Percentiles rank a stretch among this genome's conserved stretches.
Conservation (phyloP, 2,329 filamentous ascomycete genomes). For the Annulohypoxylon truncatum region DNA sequence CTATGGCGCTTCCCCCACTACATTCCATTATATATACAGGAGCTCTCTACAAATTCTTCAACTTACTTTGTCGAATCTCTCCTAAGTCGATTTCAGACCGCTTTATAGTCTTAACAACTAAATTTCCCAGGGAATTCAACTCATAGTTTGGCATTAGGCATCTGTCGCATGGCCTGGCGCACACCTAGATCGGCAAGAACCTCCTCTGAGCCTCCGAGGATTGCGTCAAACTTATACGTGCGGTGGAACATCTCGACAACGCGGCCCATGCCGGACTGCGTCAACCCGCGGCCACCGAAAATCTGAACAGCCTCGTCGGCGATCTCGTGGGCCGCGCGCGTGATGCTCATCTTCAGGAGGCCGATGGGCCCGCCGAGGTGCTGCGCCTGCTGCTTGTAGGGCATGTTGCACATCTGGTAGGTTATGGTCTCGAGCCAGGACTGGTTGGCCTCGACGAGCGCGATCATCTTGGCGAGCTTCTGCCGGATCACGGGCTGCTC, state of each 20-base stretch:
- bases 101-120: background rate
- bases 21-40: constrained; percentile 5
- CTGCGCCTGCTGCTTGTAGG: constrained; percentile 79
- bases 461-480: constrained; percentile 91
- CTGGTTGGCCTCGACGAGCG: constrained; percentile 83
- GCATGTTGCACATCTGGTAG: constrained; percentile 90
- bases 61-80: too few species aligned
- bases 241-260: constrained; percentile 87
- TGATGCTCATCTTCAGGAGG: constrained; percentile 82
- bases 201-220: constrained; percentile 85
- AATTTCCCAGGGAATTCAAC: background rate
- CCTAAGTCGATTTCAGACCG: too few species aligned
- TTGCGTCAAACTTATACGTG: constrained; percentile 84
- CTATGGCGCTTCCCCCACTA: background rate
- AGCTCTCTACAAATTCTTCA: background rate
- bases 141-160: constrained; percentile 86
- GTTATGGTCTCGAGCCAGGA: constrained; percentile 87
- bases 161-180: constrained; percentile 83
- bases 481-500: constrained; percentile 85
- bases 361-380: constrained; percentile 84
- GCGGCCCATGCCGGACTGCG: constrained; percentile 84
- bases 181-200: constrained; percentile 84
- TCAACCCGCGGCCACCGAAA: constrained; percentile 84
- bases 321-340: constrained; percentile 82
- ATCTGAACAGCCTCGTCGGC: constrained; percentile 88